phyloP scores from a whole-genome alignment of 768 basidiomycete genomes.

The Brasilioporus rufonigricans region DNA sequence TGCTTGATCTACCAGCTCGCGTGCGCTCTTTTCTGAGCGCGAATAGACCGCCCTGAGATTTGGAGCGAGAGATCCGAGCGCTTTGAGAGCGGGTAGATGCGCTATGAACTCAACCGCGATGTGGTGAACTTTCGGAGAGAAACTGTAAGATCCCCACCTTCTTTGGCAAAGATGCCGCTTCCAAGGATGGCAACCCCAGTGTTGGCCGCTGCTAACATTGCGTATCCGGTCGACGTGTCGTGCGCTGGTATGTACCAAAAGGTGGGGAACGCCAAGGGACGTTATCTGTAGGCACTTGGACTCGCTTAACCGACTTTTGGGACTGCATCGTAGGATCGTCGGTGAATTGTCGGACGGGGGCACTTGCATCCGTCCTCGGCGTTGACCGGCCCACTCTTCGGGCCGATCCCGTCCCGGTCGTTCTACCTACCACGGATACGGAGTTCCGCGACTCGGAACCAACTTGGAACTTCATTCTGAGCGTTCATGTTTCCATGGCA shows the following conservation, averaged over 20 bases:
- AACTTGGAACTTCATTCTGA: too few species aligned
- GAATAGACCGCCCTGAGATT: slow-evolving; percentile 75
- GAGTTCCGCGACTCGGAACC: too few species aligned
- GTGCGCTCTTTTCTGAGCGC: slow-evolving; percentile 61
- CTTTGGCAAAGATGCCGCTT: slow-evolving; percentile 74
- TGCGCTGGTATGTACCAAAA: neutral
- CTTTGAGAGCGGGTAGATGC: slow-evolving; percentile 73
- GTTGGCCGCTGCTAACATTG: slow-evolving; percentile 38
- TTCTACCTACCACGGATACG: too few species aligned
- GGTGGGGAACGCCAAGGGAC: too few species aligned
- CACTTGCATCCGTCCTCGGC: neutral
- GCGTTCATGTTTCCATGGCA: too few species aligned
- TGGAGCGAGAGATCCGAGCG: slow-evolving; percentile 45
- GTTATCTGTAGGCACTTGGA: too few species aligned
- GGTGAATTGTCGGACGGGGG: neutral
- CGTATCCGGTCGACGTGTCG: too few species aligned
- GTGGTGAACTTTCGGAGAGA: slow-evolving; percentile 22
- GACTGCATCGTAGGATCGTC: neutral
- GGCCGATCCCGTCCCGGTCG: neutral
- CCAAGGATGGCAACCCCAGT: slow-evolving; percentile 74
- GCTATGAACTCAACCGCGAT: slow-evolving; percentile 42
- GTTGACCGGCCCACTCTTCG: neutral
- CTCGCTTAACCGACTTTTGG: neutral
- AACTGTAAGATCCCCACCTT: slow-evolving; percentile 46
- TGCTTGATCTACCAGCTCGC: slow-evolving; percentile 50